Percentiles rank a stretch among this genome's conserved stretches.
These are phyloP conservation scores for Dalbergia oliveri DNA, from an alignment of 306 rosid genomes.

Conservation along the genomic window DNA sequence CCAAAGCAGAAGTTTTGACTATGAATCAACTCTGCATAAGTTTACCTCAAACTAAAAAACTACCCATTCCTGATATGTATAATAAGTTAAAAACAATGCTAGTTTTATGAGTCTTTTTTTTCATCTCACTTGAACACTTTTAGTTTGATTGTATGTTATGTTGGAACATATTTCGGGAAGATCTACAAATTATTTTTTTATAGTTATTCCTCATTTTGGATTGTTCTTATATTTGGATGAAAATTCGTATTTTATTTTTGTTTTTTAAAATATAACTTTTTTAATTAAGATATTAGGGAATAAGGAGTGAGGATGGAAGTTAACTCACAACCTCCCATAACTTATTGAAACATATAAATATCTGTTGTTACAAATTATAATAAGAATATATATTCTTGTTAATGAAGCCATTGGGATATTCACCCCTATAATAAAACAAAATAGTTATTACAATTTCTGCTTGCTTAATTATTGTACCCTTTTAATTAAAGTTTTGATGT, in stretches of 20 bases:
- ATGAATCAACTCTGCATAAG: background rate
- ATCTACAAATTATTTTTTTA: background rate
- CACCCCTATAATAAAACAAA: constrained; percentile 33
- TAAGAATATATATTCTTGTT: background rate
- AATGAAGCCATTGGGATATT: background rate
- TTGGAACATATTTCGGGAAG: constrained; percentile 5
- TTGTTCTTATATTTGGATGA: background rate
- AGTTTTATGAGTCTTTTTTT: background rate
- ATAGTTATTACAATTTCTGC: constrained; percentile 22
- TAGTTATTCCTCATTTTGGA: background rate
- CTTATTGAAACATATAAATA: too few relatives aligned
- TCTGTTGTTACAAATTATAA: too few relatives aligned
- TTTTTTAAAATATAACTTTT: too few relatives aligned
- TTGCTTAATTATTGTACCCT: constrained; percentile 2
- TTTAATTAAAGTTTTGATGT: background rate
- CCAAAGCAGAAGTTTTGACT: background rate
- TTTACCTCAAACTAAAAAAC: background rate
- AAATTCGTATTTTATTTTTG: background rate
- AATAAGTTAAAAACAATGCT: background rate
- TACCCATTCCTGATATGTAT: background rate
- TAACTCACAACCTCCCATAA: too few relatives aligned
- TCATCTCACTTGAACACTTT: background rate
- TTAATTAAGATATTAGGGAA: too few relatives aligned
- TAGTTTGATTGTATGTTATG: background rate
- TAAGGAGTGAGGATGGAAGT: too few relatives aligned